Conservation (phyloP, 306 rosid genomes). For the Hippophae rhamnoides region DNA sequence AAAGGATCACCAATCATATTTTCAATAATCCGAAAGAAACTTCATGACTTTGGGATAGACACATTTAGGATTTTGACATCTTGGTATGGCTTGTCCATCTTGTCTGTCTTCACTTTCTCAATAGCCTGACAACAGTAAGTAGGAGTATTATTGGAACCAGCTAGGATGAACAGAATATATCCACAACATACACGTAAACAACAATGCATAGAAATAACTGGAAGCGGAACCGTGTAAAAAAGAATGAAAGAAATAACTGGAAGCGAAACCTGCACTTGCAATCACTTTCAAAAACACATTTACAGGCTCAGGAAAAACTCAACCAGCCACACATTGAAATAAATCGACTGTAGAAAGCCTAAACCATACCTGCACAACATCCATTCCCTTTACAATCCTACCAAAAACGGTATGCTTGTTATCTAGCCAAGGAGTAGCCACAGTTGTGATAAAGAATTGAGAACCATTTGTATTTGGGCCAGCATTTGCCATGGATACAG, state of each 20-base stretch:
- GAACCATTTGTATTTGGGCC: constrained; percentile 92
- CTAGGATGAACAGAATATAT: background rate
- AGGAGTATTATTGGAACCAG: constrained; percentile 7
- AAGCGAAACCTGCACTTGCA: too few relatives aligned
- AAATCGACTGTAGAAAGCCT: background rate
- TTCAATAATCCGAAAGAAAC: background rate
- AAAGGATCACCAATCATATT: constrained; percentile 1
- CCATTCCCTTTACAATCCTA: constrained; percentile 92
- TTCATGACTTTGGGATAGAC: constrained; percentile 84
- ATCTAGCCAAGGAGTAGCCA: constrained; percentile 98
- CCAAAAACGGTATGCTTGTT: constrained; percentile 96
- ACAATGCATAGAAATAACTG: background rate
- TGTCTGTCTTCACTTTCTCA: constrained; percentile 93
- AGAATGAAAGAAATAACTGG: too few relatives aligned
- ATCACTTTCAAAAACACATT: too few relatives aligned
- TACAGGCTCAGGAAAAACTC: too few relatives aligned
- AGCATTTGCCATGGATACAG: constrained; percentile 94
- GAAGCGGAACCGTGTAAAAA: too few relatives aligned
- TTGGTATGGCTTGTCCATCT: constrained; percentile 71
- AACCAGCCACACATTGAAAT: too few relatives aligned
- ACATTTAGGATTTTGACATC: constrained; percentile 92
- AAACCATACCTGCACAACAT: constrained; percentile 79
- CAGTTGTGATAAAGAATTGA: constrained; percentile 96
- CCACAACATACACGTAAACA: background rate
- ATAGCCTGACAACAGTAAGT: constrained; percentile 46